Base-by-base conservation (phyloP, 495 filamentous ascomycete species). In the Penicillium riverlandense region DNA sequence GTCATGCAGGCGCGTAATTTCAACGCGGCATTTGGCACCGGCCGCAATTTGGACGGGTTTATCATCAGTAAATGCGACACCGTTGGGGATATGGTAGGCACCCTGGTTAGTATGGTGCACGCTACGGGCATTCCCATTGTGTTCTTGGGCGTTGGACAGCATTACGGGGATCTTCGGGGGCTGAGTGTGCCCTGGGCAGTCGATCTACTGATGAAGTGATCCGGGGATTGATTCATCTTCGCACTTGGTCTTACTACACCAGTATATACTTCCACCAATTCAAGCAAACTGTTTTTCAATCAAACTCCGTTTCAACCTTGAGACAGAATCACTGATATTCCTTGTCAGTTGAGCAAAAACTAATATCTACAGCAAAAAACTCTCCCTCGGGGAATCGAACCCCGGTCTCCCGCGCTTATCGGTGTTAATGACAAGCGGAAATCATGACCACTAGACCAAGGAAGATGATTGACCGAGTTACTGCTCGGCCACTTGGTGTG, bases 21-120 rank as follows among this genome's bases (percentile, higher is more conserved):
- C 72, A 96, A 96, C 57, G 78, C 81, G 16, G 85, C 86, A 2
- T 98, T 98, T 70, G 92, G 91, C 6, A 71, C 77, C 3, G 86
- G 79, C 28, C 76, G 89, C 50, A 78, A 79, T 39, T 61, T 94
- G 37, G 92, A 98, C 63, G 92, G 92, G 3, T 98, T 98, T 57
- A 95, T 98, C 53, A 96, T 98, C 55, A 90, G 84, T 47, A 98
- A 98, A 60, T 98, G 92, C 63, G 92, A 98, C 67, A 98, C 92
- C 1, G 92, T 97, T 35, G 92, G 92, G 22, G 91, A 97, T 67
- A 98, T 97, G 92, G 88, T 96, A 35, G 92, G 92, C 28, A 95
- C 88, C 4, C 65, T 98, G 49, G 92, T 98, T 28, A 95, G 88
- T 64, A 95, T 98, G 75, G 94, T 97, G 35, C 91, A 96, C 71